A percentile compares a stretch with the other conserved stretches of the same genome.
These are phyloP conservation scores for Durusdinium trenchii DNA, from an alignment of 73 alveolate genomes.

Conservation along the genomic window DNA sequence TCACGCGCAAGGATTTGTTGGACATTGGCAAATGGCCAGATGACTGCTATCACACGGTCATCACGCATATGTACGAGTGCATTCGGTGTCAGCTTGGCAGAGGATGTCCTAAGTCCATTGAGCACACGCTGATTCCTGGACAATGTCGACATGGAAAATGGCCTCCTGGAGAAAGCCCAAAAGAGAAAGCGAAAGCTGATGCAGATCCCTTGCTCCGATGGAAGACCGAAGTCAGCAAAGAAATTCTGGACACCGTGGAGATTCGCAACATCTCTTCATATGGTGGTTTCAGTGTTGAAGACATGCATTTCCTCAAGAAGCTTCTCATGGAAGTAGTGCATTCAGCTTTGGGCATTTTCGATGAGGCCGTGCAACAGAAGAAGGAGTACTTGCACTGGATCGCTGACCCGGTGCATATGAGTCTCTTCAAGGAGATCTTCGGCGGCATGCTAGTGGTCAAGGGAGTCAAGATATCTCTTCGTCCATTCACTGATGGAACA, in stretches of 20 bases:
- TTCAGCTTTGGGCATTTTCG: not conserved
- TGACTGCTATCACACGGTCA: not conserved
- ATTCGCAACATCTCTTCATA: no score
- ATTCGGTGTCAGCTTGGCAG: not conserved
- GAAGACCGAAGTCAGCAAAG: no score
- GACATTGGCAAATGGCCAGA: not conserved
- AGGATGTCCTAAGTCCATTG: not conserved
- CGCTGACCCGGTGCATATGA: not conserved
- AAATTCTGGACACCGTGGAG: no score
- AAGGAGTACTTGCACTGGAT: slow-evolving; percentile 2
- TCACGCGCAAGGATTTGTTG: not conserved
- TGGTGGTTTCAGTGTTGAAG: no score
- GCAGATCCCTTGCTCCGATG: no score
- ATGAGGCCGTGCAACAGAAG: not conserved
- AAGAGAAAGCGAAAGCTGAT: no score
- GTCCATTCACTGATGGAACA: not conserved
- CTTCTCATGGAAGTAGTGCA: not conserved
- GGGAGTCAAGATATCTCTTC: not conserved
- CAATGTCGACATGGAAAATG: no score
- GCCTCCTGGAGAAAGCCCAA: no score
- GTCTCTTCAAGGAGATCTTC: not conserved
- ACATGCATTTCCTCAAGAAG: not conserved
- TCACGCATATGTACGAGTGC: not conserved
- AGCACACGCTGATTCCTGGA: no score
- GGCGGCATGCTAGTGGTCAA: not conserved